Percentiles rank a stretch among this genome's conserved stretches.
Evolutionary conservation across 2,329 filamentous ascomycete genomes (phyloP).

Genomic region (Talaromyces sp.): DNA sequence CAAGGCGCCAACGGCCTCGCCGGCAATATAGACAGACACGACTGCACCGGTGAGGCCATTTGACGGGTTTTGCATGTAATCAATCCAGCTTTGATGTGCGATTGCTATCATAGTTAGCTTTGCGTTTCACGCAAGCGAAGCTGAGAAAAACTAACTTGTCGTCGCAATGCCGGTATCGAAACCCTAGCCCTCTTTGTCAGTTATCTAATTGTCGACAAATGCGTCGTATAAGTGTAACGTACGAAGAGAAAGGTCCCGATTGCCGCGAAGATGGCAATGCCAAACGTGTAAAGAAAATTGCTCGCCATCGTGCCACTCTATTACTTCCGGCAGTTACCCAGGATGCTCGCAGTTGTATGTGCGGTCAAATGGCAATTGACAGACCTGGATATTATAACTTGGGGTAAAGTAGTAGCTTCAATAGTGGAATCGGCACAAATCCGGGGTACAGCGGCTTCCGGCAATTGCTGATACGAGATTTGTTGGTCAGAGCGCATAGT

Average conservation of each 20-base stretch:
- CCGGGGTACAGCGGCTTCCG: not conserved
- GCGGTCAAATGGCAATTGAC: not conserved
- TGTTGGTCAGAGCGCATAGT: not conserved
- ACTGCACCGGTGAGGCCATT: slow-evolving; percentile 53
- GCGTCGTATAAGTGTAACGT: slow-evolving; percentile 17
- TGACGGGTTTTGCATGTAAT: slow-evolving; percentile 55
- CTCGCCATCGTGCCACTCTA: slow-evolving; percentile 2
- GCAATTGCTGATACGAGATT: not conserved
- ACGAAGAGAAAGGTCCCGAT: slow-evolving; percentile 58
- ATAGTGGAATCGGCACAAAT: not conserved
- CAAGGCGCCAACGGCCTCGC: slow-evolving; percentile 53
- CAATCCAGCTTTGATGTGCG: slow-evolving; percentile 56
- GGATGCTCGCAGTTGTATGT: not conserved
- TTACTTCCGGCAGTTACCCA: not conserved
- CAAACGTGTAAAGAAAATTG: slow-evolving; percentile 42
- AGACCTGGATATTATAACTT: not conserved
- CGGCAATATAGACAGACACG: slow-evolving; percentile 57
- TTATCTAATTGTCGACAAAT: slow-evolving; percentile 6
- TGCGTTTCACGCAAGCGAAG: not conserved
- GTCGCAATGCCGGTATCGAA: slow-evolving; percentile 60
- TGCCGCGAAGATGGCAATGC: slow-evolving; percentile 53
- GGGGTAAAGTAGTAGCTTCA: not conserved
- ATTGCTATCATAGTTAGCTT: slow-evolving; percentile 39
- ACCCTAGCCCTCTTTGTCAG: slow-evolving; percentile 34
- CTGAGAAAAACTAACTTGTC: slow-evolving; percentile 41